Conservation (phyloP, 2,329 filamentous ascomycete genomes). For the Talaromyces pinophilus region DNA sequence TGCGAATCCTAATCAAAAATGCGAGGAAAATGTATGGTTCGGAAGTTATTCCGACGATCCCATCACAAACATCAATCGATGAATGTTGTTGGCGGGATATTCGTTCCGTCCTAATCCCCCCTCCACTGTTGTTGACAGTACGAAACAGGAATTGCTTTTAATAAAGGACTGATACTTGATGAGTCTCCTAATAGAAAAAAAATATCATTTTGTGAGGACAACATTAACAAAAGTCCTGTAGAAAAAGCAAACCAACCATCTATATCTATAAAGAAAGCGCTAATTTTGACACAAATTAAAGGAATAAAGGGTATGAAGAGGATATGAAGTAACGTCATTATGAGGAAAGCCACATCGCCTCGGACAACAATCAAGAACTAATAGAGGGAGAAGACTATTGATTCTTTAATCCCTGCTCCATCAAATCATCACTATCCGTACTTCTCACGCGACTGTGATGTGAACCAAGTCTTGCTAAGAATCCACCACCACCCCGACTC, state of each 20-base stretch:
- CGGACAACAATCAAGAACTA: neutral
- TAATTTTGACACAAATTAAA: neutral
- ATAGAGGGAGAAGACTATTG: neutral
- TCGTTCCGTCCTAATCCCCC: neutral
- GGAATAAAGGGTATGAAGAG: neutral
- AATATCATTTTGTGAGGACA: neutral
- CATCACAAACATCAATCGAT: neutral
- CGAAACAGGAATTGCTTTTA: neutral
- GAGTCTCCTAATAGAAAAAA: too few relatives aligned
- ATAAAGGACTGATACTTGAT: neutral
- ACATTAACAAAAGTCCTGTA: neutral
- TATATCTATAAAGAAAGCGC: neutral
- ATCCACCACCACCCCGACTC: constrained; percentile 56
- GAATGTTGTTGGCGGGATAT: neutral
- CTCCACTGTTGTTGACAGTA: neutral
- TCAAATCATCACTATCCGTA: constrained; percentile 40
- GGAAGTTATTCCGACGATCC: constrained; percentile 4
- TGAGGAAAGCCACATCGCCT: constrained; percentile 1
- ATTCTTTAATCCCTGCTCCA: constrained; percentile 45
- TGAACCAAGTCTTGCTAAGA: constrained; percentile 57
- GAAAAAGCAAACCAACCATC: neutral
- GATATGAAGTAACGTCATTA: neutral
- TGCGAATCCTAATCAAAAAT: neutral
- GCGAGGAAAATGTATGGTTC: neutral
- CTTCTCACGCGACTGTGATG: constrained; percentile 28